Conservation (phyloP, 257 asterid genomes). For the Solanum rostratum region DNA sequence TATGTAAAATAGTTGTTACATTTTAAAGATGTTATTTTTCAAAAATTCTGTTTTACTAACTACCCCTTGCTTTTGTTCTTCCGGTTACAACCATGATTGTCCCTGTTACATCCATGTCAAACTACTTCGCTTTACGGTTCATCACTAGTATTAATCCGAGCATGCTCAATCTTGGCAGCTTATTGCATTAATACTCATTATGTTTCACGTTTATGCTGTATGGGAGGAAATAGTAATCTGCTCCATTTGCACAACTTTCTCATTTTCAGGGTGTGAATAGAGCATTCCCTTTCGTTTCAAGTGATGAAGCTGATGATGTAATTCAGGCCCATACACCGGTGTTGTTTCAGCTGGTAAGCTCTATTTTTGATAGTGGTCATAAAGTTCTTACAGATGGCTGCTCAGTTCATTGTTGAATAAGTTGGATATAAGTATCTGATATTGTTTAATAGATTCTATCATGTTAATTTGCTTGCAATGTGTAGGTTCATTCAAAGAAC, state of each 20-base stretch:
- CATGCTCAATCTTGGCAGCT: neutral
- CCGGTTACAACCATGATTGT: neutral
- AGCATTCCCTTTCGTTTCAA: conserved; percentile 86
- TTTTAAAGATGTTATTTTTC: neutral
- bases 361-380: neutral
- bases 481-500: conserved; percentile 90
- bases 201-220: neutral
- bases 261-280: conserved; percentile 86
- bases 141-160: neutral
- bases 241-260: neutral
- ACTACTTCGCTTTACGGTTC: neutral
- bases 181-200: neutral
- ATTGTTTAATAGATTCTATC: neutral
- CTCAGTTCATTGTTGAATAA: neutral
- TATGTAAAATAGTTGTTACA: neutral
- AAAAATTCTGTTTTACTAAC: neutral
- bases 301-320: conserved; percentile 72
- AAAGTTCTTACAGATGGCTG: neutral
- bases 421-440: neutral
- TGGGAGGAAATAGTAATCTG: neutral
- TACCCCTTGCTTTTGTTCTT: neutral
- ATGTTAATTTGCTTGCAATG: conserved; percentile 1
- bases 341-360: conserved; percentile 79
- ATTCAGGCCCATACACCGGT: conserved; percentile 80
- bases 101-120: neutral